These are phyloP conservation scores for Candida namnaoensis DNA, from an alignment of 805 yeast genomes.

Conservation along the genomic window DNA sequence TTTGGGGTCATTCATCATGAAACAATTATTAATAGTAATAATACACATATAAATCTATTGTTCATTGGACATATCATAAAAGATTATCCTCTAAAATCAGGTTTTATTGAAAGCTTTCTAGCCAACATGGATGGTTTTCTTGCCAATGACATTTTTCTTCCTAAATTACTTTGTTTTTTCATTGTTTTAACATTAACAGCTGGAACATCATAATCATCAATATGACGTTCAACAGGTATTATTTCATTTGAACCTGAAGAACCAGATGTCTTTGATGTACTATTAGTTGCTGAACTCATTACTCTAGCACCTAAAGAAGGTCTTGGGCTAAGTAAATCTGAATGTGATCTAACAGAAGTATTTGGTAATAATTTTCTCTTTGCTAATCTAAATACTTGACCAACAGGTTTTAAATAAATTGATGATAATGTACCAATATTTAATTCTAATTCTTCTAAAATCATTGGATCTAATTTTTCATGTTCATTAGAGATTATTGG, in stretches of 20 bases:
- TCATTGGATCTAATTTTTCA: constrained; percentile 58
- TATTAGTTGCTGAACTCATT: constrained; percentile 1
- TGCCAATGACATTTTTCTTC: constrained; percentile 21
- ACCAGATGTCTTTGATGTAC: too few species aligned
- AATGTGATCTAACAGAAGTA: constrained; percentile 36
- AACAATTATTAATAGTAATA: too few species aligned
- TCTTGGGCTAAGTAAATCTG: constrained; percentile 5
- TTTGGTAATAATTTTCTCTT: constrained; percentile 38
- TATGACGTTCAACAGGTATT: constrained; percentile 11
- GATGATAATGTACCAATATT: constrained; percentile 79
- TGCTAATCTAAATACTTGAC: constrained; percentile 66
- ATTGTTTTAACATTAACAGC: constrained; percentile 26
- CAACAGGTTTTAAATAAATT: constrained; percentile 74
- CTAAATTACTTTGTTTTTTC: constrained; percentile 23
- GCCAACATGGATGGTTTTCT: constrained; percentile 25
- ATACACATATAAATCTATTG: too few species aligned
- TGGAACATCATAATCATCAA: constrained; percentile 31
- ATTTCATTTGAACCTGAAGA: constrained; percentile 1
- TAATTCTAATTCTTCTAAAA: constrained; percentile 75
- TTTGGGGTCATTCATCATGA: too few species aligned
- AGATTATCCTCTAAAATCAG: constrained; percentile 9
- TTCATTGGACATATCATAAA: too few species aligned
- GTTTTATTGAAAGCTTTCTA: constrained; percentile 23
- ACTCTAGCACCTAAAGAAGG: constrained; percentile 5
- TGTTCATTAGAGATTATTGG: constrained; percentile 62